Evolutionary conservation across 169 alveolate species (phyloP), one percentile per base, ranked within the genome.

Genomic region (Eimeria brunetti): DNA sequence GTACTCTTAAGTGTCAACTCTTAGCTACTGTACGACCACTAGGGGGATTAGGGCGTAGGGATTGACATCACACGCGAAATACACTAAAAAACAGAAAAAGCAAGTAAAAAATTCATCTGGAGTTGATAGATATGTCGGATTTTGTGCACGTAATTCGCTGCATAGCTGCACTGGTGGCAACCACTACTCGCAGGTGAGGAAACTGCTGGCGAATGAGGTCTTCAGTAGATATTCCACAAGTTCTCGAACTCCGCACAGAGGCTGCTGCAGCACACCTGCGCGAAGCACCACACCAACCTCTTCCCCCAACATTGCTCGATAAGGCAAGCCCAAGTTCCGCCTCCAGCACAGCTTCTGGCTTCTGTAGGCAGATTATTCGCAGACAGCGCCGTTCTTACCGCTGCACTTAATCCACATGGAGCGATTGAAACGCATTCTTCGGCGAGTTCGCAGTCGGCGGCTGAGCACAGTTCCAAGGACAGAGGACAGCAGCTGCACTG

Each of bases 381-480:
- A 8, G 75, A 18, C 41, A 69, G n/a, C 33, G 49, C 41, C n/a
- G 36, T 12, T 4, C 97, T 96, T 60, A 97, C 96, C 64, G 97
- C 98, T 30, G 98, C 98, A 73, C 97, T 96, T 49, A 97, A 83
- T 36, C 97, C 97, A 81, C 88, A 96, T 30, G 97, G 96, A 80
- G 98, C 95, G 95, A 97, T 97, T 90, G 98, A 96, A 67, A 97
- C 88, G 89, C 96, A 62, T 44, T 96, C 98, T 38, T 97, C 97
- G 46, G 88, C 92, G 80, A 94, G 95, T 76, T 94, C 96, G 88
- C 96, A 58, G 41, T 85, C 88, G 36, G 80, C 88, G 64, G 96
- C 96, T 93, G 93, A 58, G 53, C 78, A 30, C 24, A 69, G 41
- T 22, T 4, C 49, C 11, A 11, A 33, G 78, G 24, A n/a, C 9